phyloP scores from a whole-genome alignment of 495 filamentous ascomycete genomes.

The Aspergillus affinis region DNA sequence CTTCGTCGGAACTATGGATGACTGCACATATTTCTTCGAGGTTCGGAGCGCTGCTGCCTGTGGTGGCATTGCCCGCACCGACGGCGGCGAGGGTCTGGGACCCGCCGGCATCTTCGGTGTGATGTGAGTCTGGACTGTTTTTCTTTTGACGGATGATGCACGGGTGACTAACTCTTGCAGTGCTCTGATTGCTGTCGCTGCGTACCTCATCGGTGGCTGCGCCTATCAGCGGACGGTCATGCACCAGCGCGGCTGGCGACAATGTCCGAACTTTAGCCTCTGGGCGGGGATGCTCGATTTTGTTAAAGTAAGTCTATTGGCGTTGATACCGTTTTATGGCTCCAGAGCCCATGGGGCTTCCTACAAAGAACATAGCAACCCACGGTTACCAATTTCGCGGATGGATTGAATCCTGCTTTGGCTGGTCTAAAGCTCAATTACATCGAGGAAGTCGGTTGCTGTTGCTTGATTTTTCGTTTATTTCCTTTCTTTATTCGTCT shows the following conservation, averaged over 20 bases:
- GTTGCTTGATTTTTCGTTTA: slow-evolving; percentile 7
- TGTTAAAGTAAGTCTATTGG: slow-evolving; percentile 65
- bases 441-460: slow-evolving; percentile 7
- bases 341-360: slow-evolving; percentile 22
- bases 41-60: slow-evolving; percentile 86
- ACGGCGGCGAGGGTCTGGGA: slow-evolving; percentile 66
- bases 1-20: slow-evolving; percentile 83
- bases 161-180: slow-evolving; percentile 31
- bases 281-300: slow-evolving; percentile 90
- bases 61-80: slow-evolving; percentile 60
- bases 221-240: slow-evolving; percentile 94
- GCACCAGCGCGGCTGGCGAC: slow-evolving; percentile 92
- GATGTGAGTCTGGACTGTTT: slow-evolving; percentile 57
- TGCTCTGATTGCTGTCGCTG: slow-evolving; percentile 71
- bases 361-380: slow-evolving; percentile 23
- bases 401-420: slow-evolving; percentile 36
- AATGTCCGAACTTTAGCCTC: slow-evolving; percentile 88
- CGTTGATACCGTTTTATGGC: slow-evolving; percentile 34
- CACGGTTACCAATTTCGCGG: slow-evolving; percentile 34
- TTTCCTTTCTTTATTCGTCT: slow-evolving; percentile 10
- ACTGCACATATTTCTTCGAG: slow-evolving; percentile 97
- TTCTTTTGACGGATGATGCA: background rate
- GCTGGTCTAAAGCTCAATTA: slow-evolving; percentile 28
- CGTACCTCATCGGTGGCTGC: slow-evolving; percentile 89
- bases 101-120: slow-evolving; percentile 90